A percentile compares a stretch with the other conserved stretches of the same genome.
These are phyloP conservation scores for Dothistroma septosporum DNA, from an alignment of 2,329 filamentous ascomycete genomes.

Conservation along the genomic window DNA sequence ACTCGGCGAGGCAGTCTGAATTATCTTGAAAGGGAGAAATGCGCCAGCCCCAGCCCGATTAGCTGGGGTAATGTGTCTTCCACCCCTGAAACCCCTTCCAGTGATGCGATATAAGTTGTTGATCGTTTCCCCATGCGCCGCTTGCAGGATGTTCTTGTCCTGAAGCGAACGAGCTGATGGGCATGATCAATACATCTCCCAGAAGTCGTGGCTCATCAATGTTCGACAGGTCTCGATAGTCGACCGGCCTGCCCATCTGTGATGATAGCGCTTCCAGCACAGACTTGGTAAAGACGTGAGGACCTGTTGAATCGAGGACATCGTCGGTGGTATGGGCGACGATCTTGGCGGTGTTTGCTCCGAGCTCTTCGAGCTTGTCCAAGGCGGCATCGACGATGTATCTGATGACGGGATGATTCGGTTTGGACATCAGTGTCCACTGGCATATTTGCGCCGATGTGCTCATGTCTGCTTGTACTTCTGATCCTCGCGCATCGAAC, in stretches of 20 bases:
- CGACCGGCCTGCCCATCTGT: constrained; percentile 5
- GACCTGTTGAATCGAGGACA: constrained; percentile 6
- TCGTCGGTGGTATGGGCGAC: constrained; percentile 8
- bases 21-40: no score
- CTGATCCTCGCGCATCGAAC: constrained; percentile 14
- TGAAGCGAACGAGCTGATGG: constrained; percentile 19
- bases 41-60: neutral
- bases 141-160: constrained; percentile 1
- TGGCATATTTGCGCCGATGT: constrained; percentile 14
- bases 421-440: constrained; percentile 20
- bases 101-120: neutral
- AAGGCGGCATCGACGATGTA: constrained; percentile 13
- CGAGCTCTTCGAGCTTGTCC: constrained; percentile 6
- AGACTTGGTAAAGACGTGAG: constrained; percentile 20
- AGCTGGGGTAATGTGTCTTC: neutral
- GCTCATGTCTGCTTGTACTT: constrained; percentile 1
- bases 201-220: constrained; percentile 7
- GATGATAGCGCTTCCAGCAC: constrained; percentile 13
- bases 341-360: neutral
- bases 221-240: no score
- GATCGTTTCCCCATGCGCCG: neutral
- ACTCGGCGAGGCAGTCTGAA: no score
- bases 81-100: neutral
- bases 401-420: constrained; percentile 14
- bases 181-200: constrained; percentile 20